Percentiles rank a stretch among this genome's conserved stretches.
Conservation (phyloP, 352 stramenopile genomes). For the Phytophthora cajani region DNA sequence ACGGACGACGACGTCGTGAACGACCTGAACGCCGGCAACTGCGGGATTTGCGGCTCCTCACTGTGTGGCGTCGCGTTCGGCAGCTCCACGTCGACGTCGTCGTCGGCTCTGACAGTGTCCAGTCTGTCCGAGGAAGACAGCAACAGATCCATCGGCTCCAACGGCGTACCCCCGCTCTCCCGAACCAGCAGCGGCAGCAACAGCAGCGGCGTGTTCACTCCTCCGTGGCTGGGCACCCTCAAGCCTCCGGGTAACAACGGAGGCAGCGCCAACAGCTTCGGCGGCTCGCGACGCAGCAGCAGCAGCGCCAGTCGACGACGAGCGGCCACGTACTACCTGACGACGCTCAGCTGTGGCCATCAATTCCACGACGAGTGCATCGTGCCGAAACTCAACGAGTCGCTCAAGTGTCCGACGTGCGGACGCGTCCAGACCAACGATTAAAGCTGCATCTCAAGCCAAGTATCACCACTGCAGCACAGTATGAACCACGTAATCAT, state of each 20-base stretch:
- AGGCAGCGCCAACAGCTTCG: conserved; percentile 21
- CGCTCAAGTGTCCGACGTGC: conserved; percentile 70
- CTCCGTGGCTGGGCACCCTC: conserved; percentile 25
- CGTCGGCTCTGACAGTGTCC: conserved; percentile 15
- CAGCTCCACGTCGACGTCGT: conserved; percentile 27
- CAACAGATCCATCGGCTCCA: conserved; percentile 10
- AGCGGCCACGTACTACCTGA: conserved; percentile 63
- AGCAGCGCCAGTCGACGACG: conserved; percentile 33
- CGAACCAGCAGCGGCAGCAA: conserved; percentile 26
- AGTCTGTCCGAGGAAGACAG: conserved; percentile 42
- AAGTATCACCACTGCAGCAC: conserved; percentile 15
- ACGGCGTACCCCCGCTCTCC: conserved; percentile 1
- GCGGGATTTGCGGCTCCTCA: conserved; percentile 53
- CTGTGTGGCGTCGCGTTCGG: conserved; percentile 56
- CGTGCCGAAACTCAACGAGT: conserved; percentile 79
- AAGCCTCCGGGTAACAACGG: conserved; percentile 7
- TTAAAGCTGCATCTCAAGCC: conserved; percentile 14
- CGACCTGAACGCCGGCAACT: conserved; percentile 24
- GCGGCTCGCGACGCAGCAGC: conserved; percentile 11
- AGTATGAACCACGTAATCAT: conserved; percentile 30
- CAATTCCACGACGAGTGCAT: conserved; percentile 89
- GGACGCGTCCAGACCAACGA: conserved; percentile 39
- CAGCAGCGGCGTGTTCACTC: conserved; percentile 20
- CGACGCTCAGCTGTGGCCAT: conserved; percentile 75
- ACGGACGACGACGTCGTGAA: conserved; percentile 41